Base-by-base conservation (phyloP, 306 rosid genomes). In the Pterocarpus macrocarpus region DNA sequence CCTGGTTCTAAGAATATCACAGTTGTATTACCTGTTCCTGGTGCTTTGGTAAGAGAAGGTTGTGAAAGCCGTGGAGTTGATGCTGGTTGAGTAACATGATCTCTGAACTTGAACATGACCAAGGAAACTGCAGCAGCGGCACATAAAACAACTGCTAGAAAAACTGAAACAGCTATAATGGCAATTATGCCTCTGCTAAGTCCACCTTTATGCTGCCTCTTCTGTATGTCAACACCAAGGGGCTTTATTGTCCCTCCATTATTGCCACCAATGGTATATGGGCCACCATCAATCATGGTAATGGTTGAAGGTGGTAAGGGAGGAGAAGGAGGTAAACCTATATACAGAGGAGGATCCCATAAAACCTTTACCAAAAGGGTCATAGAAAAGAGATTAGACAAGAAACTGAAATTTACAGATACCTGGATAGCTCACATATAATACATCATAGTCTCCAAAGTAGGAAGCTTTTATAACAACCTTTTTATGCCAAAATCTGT, bases 351-450 rank as follows among this genome's bases (percentile, higher is more conserved):
- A 75, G 62, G 63, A 83, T 47, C 73, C 45, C 61, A 58, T 39
- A 22, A 76, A 81, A 62, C 30, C 62, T 83, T 78, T 69, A 79
- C 71, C 32, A 50, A 49, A 81, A 73, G 38, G 79, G 57, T 53
- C 69, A 43, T 32, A 61, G 8, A 65, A 45, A 74, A 65, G 22
- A 56, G 22, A 38, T 14, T 55, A 35, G 34, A 58, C 65, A 58
- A 34, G 68, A 80, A 39, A 71, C 32, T 39, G n/a, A 53, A 38
- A 34, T 69, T 32, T 62, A 39, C 62, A 36, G 56, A 12, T 85
- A 93, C 97, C 98, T 83, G 96, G 95, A 87, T 94, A 94, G 79
- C 78, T 92, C 78, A 94, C 94, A 64, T 90, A 94, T 55, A 94
- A 82, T 22, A 94, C 97, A 35, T 92, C 95, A 85, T 94, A 94